Conservation (phyloP, 768 basidiomycete species). For the Xanthoconium purpureum region DNA sequence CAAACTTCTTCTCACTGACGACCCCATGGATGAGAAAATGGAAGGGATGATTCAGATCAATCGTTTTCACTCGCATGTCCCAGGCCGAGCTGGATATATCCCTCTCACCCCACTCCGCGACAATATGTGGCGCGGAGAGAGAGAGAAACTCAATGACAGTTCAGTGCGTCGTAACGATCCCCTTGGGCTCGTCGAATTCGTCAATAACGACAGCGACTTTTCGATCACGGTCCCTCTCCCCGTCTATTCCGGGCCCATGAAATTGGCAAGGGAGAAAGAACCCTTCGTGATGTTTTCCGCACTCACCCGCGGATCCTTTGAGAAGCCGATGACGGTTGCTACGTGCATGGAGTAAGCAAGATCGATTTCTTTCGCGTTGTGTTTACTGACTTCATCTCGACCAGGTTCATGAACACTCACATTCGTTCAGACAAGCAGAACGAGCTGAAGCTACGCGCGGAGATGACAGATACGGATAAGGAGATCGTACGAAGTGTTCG, state of each 20-base stretch:
- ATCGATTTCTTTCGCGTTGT: too few species aligned
- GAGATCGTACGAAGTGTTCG: conserved; percentile 4
- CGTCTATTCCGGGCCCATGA: not conserved
- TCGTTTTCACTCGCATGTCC: conserved; percentile 9
- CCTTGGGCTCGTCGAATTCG: conserved; percentile 16
- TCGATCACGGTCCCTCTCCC: conserved; percentile 9
- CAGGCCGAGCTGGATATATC: not conserved
- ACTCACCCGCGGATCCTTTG: not conserved
- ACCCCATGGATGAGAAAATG: not conserved
- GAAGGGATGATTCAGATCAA: conserved; percentile 18
- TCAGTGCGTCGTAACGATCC: not conserved
- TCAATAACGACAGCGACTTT: conserved; percentile 18
- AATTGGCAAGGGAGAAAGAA: conserved; percentile 1
- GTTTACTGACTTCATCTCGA: not conserved
- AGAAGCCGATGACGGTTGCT: conserved; percentile 14
- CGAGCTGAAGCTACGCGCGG: conserved; percentile 8
- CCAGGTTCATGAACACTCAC: conserved; percentile 14
- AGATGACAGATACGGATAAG: conserved; percentile 19
- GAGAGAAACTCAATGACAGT: not conserved
- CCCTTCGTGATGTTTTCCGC: conserved; percentile 12
- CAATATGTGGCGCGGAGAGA: conserved; percentile 5
- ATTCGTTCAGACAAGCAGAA: conserved; percentile 18
- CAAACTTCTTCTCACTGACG: conserved; percentile 9
- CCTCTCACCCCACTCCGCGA: conserved; percentile 11
- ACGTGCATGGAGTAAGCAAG: conserved; percentile 7